Conservation (phyloP, 495 filamentous ascomycete species). For the Clohesyomyces aquaticus region DNA sequence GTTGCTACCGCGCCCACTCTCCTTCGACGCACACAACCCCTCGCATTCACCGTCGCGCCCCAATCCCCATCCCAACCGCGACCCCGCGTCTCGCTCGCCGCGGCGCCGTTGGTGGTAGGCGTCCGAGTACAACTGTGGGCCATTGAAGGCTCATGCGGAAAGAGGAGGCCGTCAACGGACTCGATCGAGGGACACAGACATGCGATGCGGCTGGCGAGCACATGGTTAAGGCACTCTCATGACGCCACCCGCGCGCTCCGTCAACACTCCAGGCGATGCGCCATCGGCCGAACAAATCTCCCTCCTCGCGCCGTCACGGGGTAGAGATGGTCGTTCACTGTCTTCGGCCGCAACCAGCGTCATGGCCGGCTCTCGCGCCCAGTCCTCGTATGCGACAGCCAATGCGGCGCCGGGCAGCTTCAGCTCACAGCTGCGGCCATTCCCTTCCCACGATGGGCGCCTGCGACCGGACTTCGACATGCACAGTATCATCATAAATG, state of each 20-base stretch:
- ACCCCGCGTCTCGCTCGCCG: too few relatives aligned
- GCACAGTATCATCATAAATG: constrained; percentile 65
- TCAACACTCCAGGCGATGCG: constrained; percentile 39
- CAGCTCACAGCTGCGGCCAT: constrained; percentile 83
- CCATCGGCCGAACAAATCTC: constrained; percentile 35
- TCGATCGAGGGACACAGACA: constrained; percentile 31
- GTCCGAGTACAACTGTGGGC: too few relatives aligned
- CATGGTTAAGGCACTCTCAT: constrained; percentile 44
- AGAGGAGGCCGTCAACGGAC: constrained; percentile 21
- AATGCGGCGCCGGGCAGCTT: constrained; percentile 83
- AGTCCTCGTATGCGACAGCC: constrained; percentile 44
- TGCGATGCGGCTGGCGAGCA: constrained; percentile 39
- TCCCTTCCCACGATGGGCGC: constrained; percentile 67
- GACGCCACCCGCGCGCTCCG: constrained; percentile 43
- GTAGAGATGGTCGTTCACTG: constrained; percentile 48
- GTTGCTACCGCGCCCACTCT: constrained; percentile 13
- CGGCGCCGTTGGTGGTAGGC: too few relatives aligned
- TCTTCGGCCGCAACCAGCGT: constrained; percentile 40
- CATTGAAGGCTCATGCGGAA: constrained; percentile 37
- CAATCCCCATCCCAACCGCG: too few relatives aligned
- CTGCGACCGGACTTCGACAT: constrained; percentile 67
- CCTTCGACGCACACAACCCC: constrained; percentile 19
- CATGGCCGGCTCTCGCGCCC: constrained; percentile 31
- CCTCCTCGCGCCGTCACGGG: constrained; percentile 42
- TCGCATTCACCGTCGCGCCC: too few relatives aligned